phyloP scores from a whole-genome alignment of 345 rosid species.

The Euphorbia tirucalli region DNA sequence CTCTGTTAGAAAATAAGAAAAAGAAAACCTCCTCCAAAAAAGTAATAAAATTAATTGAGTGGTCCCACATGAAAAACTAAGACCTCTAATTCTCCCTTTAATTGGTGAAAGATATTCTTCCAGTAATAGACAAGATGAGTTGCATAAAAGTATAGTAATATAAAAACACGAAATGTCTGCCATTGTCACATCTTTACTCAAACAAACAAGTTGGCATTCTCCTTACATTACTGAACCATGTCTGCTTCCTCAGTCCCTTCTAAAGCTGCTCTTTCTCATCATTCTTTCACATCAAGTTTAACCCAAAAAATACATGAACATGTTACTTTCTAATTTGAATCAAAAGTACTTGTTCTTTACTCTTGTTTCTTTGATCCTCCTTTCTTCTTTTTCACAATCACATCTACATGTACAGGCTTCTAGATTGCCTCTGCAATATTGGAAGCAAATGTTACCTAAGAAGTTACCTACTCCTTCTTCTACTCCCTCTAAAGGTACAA shows the following conservation, averaged over 20 bases:
- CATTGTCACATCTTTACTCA: slow-evolving; percentile 61
- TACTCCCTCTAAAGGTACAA: slow-evolving; percentile 88
- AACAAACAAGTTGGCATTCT: slow-evolving; percentile 66
- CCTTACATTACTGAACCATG: slow-evolving; percentile 59
- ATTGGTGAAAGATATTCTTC: slow-evolving; percentile 6
- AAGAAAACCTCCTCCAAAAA: too few relatives aligned
- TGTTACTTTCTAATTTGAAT: slow-evolving; percentile 38
- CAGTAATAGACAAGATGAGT: slow-evolving; percentile 28
- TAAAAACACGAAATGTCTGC: slow-evolving; percentile 67
- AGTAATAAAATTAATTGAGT: too few relatives aligned
- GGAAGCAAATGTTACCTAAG: slow-evolving; percentile 91
- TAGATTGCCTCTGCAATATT: slow-evolving; percentile 55
- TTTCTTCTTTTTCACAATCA: slow-evolving; percentile 26
- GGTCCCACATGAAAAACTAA: slow-evolving; percentile 27
- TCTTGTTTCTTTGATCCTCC: slow-evolving; percentile 43
- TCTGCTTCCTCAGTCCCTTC: slow-evolving; percentile 47
- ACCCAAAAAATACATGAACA: slow-evolving; percentile 19
- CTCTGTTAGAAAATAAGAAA: too few relatives aligned
- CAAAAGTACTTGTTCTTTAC: slow-evolving; percentile 40
- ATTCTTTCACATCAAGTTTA: slow-evolving; percentile 17
- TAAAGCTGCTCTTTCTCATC: slow-evolving; percentile 29
- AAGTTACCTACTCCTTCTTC: slow-evolving; percentile 72
- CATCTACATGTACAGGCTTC: slow-evolving; percentile 56
- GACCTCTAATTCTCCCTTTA: slow-evolving; percentile 19
- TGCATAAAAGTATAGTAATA: slow-evolving; percentile 33